These are phyloP conservation scores for Microcos paniculata DNA, from an alignment of 345 rosid genomes.

Conservation along the genomic window DNA sequence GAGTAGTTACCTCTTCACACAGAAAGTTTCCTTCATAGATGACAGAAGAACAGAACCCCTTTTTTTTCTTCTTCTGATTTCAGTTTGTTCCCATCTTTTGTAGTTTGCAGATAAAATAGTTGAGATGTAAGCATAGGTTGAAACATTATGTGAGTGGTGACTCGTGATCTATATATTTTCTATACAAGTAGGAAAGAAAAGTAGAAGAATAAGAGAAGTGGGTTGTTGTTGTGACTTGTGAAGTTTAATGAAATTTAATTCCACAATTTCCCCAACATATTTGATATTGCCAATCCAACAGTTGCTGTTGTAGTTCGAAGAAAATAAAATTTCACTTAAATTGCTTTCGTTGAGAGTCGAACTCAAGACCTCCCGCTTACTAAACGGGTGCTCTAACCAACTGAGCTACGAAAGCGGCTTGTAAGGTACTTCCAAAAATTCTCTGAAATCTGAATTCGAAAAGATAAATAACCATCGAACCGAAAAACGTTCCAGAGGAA, in stretches of 20 bases:
- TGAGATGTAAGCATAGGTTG: constrained; percentile 1
- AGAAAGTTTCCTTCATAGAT: neutral
- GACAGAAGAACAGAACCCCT: neutral
- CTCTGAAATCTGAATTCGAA: no score
- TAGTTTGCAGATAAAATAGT: neutral
- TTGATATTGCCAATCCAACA: no score
- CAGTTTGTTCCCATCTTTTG: neutral
- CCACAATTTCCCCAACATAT: neutral
- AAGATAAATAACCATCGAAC: no score
- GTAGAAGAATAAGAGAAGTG: neutral
- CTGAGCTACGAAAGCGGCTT: constrained; percentile 91
- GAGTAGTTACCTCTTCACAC: neutral
- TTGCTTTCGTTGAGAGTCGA: constrained; percentile 94
- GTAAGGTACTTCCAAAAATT: no score
- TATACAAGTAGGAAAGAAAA: neutral
- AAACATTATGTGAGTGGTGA: neutral
- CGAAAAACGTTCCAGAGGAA: no score
- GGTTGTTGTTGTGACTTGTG: neutral
- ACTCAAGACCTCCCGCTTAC: constrained; percentile 99
- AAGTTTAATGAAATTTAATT: neutral
- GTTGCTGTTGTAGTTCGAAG: neutral
- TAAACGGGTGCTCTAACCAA: constrained; percentile 98
- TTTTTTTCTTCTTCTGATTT: neutral
- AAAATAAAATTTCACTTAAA: no score
- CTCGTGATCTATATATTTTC: neutral